Evolutionary conservation across 176 grass and related monocot genomes (phyloP).

Genomic region (Aegilops bicornis): DNA sequence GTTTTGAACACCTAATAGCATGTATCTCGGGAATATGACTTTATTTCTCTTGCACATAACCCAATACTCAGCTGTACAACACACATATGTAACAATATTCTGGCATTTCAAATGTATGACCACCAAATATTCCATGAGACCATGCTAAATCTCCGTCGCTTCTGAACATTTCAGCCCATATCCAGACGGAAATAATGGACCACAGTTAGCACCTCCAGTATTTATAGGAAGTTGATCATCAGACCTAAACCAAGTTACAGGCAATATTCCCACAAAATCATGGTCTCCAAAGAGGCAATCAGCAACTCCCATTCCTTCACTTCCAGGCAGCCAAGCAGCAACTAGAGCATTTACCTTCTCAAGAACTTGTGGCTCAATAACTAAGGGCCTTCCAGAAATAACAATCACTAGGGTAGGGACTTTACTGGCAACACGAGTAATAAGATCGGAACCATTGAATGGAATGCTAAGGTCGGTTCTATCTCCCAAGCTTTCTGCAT

Average conservation of each 20-base stretch:
- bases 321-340: slow-evolving; percentile 78
- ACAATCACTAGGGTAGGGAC: slow-evolving; percentile 63
- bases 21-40: not conserved
- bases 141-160: not conserved
- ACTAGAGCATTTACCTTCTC: slow-evolving; percentile 64
- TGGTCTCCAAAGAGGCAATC: slow-evolving; percentile 86
- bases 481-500: slow-evolving; percentile 63
- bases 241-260: slow-evolving; percentile 74
- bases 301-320: slow-evolving; percentile 54
- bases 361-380: slow-evolving; percentile 49
- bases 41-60: not conserved
- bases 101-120: not conserved
- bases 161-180: slow-evolving; percentile 49
- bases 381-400: slow-evolving; percentile 77
- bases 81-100: not conserved
- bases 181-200: slow-evolving; percentile 73
- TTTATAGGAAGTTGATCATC: slow-evolving; percentile 59
- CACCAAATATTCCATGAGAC: not conserved
- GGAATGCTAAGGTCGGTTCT: slow-evolving; percentile 70
- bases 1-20: not conserved
- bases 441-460: slow-evolving; percentile 45
- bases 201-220: slow-evolving; percentile 41
- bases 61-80: not conserved
- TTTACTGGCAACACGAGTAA: slow-evolving; percentile 43
- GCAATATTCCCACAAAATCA: slow-evolving; percentile 61